Evolutionary conservation across 257 asterid species (phyloP).

Genomic region (Jaltomata sinuosa): DNA sequence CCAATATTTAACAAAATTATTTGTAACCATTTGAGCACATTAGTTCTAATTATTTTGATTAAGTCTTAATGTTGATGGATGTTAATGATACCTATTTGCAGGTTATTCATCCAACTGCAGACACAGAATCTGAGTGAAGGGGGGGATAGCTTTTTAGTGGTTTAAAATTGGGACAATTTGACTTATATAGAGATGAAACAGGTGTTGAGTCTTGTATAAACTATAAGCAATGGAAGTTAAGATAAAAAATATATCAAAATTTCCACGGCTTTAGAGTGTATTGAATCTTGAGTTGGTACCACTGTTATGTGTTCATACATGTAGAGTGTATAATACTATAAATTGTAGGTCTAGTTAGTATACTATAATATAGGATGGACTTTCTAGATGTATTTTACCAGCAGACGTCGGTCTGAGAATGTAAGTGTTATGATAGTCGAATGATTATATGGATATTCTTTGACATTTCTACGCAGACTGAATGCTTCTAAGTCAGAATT

Average conservation of each 20-base stretch:
- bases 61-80: neutral
- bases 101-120: conserved; percentile 1
- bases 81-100: neutral
- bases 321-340: neutral
- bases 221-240: neutral
- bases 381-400: neutral
- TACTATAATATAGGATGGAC: neutral
- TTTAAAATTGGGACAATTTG: neutral
- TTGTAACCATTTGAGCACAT: neutral
- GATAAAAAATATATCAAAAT: neutral
- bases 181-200: neutral
- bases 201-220: neutral
- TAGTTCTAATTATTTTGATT: neutral
- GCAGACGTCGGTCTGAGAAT: neutral
- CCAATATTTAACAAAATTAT: neutral
- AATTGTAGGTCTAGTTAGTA: neutral
- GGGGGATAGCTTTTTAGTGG: neutral
- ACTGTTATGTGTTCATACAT: neutral
- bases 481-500: neutral
- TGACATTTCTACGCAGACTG: neutral
- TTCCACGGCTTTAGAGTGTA: neutral
- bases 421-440: neutral
- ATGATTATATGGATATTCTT: neutral
- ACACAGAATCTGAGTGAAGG: neutral
- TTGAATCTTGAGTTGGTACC: neutral